Evolutionary conservation across 192 early-diverging fungal species (phyloP).

Genomic region (Chytriomyces sp.): DNA sequence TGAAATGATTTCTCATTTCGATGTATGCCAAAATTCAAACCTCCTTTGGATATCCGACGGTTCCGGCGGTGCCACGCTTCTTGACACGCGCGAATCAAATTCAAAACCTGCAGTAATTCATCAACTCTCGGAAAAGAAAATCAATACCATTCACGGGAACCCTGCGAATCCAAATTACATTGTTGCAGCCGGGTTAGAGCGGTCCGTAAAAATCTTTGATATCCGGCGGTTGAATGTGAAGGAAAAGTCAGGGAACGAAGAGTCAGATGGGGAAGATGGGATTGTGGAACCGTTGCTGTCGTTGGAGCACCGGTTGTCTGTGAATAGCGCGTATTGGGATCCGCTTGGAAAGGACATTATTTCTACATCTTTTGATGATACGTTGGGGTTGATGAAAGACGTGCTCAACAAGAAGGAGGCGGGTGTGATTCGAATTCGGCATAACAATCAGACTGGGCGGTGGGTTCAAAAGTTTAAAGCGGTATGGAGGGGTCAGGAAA

Average conservation of each 20-base stretch:
- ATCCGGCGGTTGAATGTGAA: conserved; percentile 48
- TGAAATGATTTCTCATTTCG: conserved; percentile 51
- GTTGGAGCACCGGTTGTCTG: conserved; percentile 57
- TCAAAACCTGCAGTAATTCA: conserved; percentile 16
- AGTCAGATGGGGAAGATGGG: background rate
- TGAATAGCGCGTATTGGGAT: conserved; percentile 71
- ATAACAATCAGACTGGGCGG: conserved; percentile 65
- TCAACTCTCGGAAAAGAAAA: conserved; percentile 58
- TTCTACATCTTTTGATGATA: conserved; percentile 65
- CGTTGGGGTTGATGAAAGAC: conserved; percentile 58
- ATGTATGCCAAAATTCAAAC: conserved; percentile 39
- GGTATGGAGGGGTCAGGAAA: conserved; percentile 49
- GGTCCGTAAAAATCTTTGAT: conserved; percentile 69
- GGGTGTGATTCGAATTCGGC: conserved; percentile 49
- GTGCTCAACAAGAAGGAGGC: conserved; percentile 39
- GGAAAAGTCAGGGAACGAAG: background rate
- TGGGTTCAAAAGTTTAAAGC: conserved; percentile 74
- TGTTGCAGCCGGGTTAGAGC: conserved; percentile 58
- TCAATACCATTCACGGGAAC: conserved; percentile 68
- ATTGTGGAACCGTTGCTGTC: conserved; percentile 41
- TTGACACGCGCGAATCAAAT: conserved; percentile 55
- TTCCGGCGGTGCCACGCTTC: conserved; percentile 53
- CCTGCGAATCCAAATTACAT: conserved; percentile 54
- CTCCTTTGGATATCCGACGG: conserved; percentile 61
- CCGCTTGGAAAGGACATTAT: conserved; percentile 60